phyloP scores from a whole-genome alignment of 2,329 filamentous ascomycete genomes.

The Penicillium sp. region DNA sequence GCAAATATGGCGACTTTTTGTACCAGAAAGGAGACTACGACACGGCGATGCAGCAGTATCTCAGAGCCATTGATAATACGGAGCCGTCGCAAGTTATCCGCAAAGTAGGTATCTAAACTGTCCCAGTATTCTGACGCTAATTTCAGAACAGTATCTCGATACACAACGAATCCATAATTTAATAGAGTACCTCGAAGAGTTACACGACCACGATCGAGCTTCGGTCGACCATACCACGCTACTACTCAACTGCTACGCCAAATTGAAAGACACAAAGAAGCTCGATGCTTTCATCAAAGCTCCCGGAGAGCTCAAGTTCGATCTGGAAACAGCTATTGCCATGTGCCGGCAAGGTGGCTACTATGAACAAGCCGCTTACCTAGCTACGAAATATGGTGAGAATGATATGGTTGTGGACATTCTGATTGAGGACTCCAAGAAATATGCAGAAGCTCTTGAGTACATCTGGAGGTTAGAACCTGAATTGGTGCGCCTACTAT shows the following conservation, averaged over 20 bases:
- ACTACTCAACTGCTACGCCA: conserved; percentile 95
- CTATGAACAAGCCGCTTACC: conserved; percentile 92
- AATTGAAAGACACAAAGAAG: conserved; percentile 95
- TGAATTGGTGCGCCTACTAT: conserved; percentile 62
- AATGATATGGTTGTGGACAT: conserved; percentile 95
- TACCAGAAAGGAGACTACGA: conserved; percentile 97
- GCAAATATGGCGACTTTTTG: conserved; percentile 90
- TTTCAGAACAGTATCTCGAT: conserved; percentile 73
- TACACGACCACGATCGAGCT: conserved; percentile 91
- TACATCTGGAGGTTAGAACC: conserved; percentile 91
- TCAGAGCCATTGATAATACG: conserved; percentile 93
- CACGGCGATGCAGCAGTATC: conserved; percentile 98
- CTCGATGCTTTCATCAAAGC: conserved; percentile 96
- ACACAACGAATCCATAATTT: conserved; percentile 97
- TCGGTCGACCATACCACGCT: conserved; percentile 95
- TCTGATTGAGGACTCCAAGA: conserved; percentile 91
- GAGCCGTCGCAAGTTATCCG: conserved; percentile 96
- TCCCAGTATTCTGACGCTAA: conserved; percentile 21
- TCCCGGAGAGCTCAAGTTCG: conserved; percentile 86
- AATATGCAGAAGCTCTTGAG: conserved; percentile 83
- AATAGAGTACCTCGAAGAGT: conserved; percentile 94
- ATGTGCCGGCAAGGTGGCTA: conserved; percentile 99
- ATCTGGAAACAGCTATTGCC: conserved; percentile 92
- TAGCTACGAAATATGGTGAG: conserved; percentile 92
- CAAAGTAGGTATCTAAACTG: conserved; percentile 62